phyloP scores from a whole-genome alignment of 345 rosid genomes.

The Ricinus communis region DNA sequence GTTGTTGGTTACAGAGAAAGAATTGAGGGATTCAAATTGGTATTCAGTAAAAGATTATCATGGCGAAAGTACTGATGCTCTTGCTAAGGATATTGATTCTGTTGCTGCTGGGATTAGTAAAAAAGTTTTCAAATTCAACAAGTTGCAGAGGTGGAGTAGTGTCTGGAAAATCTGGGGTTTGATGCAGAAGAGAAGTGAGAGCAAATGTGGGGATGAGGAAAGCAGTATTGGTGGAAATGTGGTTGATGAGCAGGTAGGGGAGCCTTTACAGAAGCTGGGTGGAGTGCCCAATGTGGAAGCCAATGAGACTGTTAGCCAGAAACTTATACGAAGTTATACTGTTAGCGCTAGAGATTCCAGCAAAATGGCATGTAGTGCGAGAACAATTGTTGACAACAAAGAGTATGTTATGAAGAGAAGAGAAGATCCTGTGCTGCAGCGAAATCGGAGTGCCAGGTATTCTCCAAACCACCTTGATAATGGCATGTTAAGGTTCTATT shows the following conservation, averaged over 20 bases:
- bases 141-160: constrained; percentile 12
- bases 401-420: constrained; percentile 34
- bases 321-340: constrained; percentile 58
- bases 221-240: constrained; percentile 37
- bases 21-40: constrained; percentile 47
- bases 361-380: constrained; percentile 28
- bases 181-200: constrained; percentile 26
- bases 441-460: constrained; percentile 77
- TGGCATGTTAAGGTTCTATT: constrained; percentile 78
- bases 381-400: constrained; percentile 28
- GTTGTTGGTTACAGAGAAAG: constrained; percentile 56
- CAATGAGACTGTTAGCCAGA: constrained; percentile 46
- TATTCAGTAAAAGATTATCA: constrained; percentile 25
- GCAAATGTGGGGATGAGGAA: constrained; percentile 33
- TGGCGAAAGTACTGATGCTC: constrained; percentile 5
- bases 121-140: constrained; percentile 24
- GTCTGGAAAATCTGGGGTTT: constrained; percentile 31
- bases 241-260: constrained; percentile 41
- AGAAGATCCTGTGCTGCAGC: constrained; percentile 57
- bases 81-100: constrained; percentile 15
- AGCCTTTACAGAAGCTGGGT: constrained; percentile 50
- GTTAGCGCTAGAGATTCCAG: constrained; percentile 56
- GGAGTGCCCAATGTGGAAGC: constrained; percentile 39
- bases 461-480: constrained; percentile 71
- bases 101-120: constrained; percentile 17